Base-by-base conservation (phyloP, 2,329 filamentous ascomycete species). In the Moelleriella libera region DNA sequence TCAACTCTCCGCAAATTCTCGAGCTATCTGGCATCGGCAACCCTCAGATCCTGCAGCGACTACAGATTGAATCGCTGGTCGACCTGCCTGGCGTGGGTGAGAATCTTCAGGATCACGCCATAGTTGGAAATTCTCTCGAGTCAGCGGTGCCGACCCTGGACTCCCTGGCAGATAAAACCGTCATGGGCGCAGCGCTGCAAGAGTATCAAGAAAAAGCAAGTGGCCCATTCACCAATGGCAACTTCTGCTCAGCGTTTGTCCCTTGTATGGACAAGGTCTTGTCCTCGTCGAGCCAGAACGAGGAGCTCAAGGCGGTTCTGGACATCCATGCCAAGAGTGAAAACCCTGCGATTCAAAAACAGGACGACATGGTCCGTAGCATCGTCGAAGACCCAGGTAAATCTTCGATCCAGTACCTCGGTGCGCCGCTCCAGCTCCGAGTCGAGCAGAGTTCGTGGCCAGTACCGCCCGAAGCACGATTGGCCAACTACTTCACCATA, bases 401-500 rank as follows among this genome's bases (percentile, higher is more conserved):
- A 21, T 21, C 21, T 21, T 21, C 21, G 21, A 21, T 21, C 21
- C 21, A 21, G 21, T 21, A 21, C 21, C 21, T 21, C 21, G 21
- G 21, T 21, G 21, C 21, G 21, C 21, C 21, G 21, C 21, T 21
- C 21, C 21, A 21, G 21, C 21, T 21, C 21, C 21, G 21, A 21
- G 21, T 21, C 21, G 21, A 21, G 21, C 21, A 21, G 21, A 21
- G 21, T 21, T 21, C 21, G 21, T 21, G 21, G 21, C 21, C 21
- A 21, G 21, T 21, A 21, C 8, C 41, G 12, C 9, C 41, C 7
- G n/a, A 42, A 28, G 41, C 41, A 8, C n/a, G 10, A 6, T 47
- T 48, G 11, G 60, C 67, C 50, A 71, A 80, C 53, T 78, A 75
- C 56, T 66, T 77, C 45, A 72, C 75, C 30, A 64, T 74, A 51